Conservation (phyloP, 106 monocot species). For the Ottelia alismoides region DNA sequence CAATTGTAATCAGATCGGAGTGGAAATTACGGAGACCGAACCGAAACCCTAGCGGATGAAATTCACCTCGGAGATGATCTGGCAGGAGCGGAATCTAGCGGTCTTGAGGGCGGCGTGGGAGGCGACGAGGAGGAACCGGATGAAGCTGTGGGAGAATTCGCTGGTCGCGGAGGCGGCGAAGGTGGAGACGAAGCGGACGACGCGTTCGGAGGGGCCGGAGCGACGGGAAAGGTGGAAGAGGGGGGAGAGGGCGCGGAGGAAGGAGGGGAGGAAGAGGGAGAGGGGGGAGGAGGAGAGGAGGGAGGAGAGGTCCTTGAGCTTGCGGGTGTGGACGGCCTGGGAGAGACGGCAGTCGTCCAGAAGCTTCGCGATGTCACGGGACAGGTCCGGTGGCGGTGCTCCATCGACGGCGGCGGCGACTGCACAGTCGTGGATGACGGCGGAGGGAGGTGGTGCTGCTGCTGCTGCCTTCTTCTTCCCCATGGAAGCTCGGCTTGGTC, state of each 20-base stretch:
- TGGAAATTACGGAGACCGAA: not conserved
- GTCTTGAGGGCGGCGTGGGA: slow-evolving; percentile 37
- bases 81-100: slow-evolving; percentile 71
- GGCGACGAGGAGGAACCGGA: slow-evolving; percentile 55
- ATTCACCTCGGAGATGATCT: slow-evolving; percentile 81
- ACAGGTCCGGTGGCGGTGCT: slow-evolving; percentile 1
- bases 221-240: slow-evolving; percentile 39
- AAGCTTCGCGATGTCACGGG: slow-evolving; percentile 35
- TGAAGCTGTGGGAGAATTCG: slow-evolving; percentile 46
- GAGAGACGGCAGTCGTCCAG: slow-evolving; percentile 77
- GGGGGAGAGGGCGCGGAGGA: slow-evolving; percentile 32
- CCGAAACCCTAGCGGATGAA: not conserved
- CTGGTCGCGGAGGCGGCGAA: slow-evolving; percentile 30
- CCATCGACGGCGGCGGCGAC: not conserved
- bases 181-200: slow-evolving; percentile 55
- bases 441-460: not conserved
- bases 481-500: no score
- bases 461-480: not conserved
- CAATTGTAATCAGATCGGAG: not conserved
- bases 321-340: slow-evolving; percentile 56
- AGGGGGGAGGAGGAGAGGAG: slow-evolving; percentile 23
- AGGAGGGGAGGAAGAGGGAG: slow-evolving; percentile 37
- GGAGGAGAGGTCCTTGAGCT: slow-evolving; percentile 55
- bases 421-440: not conserved
- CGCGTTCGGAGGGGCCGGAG: slow-evolving; percentile 36